These are phyloP conservation scores for Tulasnella sp. DNA, from an alignment of 768 basidiomycete genomes.

Conservation along the genomic window DNA sequence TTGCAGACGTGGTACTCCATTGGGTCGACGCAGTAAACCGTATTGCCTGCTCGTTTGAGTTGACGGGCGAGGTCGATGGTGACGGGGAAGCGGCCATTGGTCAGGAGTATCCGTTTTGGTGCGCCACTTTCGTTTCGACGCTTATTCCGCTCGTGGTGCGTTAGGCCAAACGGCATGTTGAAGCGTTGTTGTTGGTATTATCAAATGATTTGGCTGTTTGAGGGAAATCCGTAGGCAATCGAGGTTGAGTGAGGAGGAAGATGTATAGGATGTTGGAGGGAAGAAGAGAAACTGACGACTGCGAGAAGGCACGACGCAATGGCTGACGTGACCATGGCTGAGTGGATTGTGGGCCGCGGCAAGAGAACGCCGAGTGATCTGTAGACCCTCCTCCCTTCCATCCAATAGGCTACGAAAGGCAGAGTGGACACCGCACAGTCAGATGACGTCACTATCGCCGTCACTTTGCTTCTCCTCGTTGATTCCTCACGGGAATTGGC, in stretches of 20 bases:
- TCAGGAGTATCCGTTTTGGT: slow-evolving; percentile 9
- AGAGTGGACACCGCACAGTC: neutral
- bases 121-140: neutral
- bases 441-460: neutral
- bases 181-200: neutral
- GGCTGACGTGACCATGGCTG: neutral
- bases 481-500: too few species aligned
- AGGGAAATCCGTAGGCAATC: neutral
- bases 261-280: neutral
- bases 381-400: neutral
- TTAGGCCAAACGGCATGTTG: neutral
- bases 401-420: neutral
- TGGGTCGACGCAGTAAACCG: slow-evolving; percentile 14
- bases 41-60: slow-evolving; percentile 1
- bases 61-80: slow-evolving; percentile 18
- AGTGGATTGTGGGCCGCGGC: neutral
- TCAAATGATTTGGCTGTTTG: neutral
- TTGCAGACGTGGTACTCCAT: slow-evolving; percentile 22
- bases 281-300: neutral
- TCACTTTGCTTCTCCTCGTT: too few species aligned
- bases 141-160: neutral
- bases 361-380: neutral
- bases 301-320: neutral
- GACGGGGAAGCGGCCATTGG: slow-evolving; percentile 20
- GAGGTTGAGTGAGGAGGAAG: neutral